phyloP scores from a whole-genome alignment of 257 asterid species.

The Solanum dulcamara region DNA sequence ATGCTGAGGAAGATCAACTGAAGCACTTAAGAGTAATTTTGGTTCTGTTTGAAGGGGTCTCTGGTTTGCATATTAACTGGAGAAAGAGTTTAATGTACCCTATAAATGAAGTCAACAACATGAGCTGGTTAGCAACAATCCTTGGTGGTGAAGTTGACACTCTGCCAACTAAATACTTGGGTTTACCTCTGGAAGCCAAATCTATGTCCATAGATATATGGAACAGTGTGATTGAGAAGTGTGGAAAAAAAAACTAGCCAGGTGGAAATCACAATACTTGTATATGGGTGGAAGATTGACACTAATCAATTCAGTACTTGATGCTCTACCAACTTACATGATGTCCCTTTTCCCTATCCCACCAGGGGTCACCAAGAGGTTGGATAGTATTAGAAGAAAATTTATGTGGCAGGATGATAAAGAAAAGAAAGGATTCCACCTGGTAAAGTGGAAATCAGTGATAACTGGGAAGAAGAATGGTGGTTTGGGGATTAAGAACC shows the following conservation, averaged over 20 bases:
- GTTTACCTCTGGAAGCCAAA: neutral
- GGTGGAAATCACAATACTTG: neutral
- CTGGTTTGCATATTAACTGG: neutral
- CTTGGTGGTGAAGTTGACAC: neutral
- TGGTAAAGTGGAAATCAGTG: neutral
- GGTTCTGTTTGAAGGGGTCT: neutral
- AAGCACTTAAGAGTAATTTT: neutral
- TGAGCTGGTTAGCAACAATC: neutral
- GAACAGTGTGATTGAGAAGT: neutral
- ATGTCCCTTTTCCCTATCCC: neutral
- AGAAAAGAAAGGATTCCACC: neutral
- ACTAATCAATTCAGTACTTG: neutral
- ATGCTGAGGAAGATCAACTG: neutral
- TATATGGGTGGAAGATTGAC: neutral
- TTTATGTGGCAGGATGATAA: neutral
- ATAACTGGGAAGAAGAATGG: neutral
- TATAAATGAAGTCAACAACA: neutral
- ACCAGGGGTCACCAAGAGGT: neutral
- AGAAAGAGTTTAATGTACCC: neutral
- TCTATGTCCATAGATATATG: neutral
- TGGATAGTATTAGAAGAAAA: neutral
- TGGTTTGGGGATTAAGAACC: neutral
- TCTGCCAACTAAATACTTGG: neutral
- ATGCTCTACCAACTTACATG: neutral
- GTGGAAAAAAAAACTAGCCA: neutral